Percentiles rank a stretch among this genome's conserved stretches.
Conservation (phyloP, 2,329 filamentous ascomycete species). For the Trichoderma atroviride region DNA sequence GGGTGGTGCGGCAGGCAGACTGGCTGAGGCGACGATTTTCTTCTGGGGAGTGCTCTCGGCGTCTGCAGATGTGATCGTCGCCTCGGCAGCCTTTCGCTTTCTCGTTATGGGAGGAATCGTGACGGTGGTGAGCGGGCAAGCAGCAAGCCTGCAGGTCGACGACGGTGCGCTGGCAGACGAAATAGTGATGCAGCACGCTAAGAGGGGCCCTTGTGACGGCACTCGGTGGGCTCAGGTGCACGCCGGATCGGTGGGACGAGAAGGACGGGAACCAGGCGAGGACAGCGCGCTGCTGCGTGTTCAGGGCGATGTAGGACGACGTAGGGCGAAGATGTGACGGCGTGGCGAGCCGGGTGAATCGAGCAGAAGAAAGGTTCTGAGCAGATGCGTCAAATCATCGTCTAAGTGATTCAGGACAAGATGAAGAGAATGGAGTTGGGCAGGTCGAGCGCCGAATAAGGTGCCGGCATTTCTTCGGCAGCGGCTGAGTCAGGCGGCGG, state of each 20-base stretch:
- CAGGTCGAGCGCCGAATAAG: conserved; percentile 14
- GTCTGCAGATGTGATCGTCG: conserved; percentile 55
- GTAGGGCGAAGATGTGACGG: background rate
- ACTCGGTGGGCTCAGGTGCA: conserved; percentile 2
- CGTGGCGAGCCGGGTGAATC: background rate
- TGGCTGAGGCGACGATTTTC: conserved; percentile 60
- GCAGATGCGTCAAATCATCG: conserved; percentile 9
- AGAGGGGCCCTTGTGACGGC: conserved; percentile 24
- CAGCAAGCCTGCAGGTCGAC: conserved; percentile 20
- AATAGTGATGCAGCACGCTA: conserved; percentile 10
- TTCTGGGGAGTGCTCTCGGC: conserved; percentile 52
- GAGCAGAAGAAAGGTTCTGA: background rate
- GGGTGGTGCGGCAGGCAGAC: conserved; percentile 51
- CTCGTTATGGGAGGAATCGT: conserved; percentile 63
- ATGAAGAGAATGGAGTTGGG: conserved; percentile 23
- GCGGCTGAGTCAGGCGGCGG: conserved; percentile 16
- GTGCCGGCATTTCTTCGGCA: conserved; percentile 25
- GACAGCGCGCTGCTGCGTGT: background rate
- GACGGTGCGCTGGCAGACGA: conserved; percentile 21
- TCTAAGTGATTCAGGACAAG: conserved; percentile 23
- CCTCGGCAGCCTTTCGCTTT: conserved; percentile 68
- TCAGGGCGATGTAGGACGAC: background rate
- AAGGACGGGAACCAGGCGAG: background rate
- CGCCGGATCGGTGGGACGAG: background rate
- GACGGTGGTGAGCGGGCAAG: conserved; percentile 37